These are phyloP conservation scores for Thymus quinquecostatus DNA, from an alignment of 257 asterid species.

Conservation along the genomic window DNA sequence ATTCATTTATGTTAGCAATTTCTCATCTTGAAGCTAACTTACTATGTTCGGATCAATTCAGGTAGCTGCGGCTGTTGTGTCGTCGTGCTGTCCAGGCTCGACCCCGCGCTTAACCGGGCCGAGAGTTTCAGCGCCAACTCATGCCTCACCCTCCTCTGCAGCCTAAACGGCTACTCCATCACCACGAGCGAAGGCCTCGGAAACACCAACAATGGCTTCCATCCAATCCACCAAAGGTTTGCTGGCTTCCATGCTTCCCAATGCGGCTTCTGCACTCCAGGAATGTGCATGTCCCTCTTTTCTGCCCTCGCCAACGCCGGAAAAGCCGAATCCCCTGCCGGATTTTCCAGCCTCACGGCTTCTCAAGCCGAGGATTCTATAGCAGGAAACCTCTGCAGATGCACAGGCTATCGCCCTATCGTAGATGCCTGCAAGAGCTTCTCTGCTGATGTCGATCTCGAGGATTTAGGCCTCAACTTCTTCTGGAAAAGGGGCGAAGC, in stretches of 20 bases:
- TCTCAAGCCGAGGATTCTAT: slow-evolving; percentile 25
- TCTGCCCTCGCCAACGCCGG: slow-evolving; percentile 28
- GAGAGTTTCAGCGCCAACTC: slow-evolving; percentile 27
- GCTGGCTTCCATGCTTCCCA: slow-evolving; percentile 35
- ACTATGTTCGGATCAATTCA: neutral
- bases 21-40: neutral
- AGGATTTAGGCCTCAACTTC: slow-evolving; percentile 25
- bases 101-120: neutral
- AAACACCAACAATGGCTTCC: slow-evolving; percentile 27
- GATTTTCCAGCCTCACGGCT: slow-evolving; percentile 28
- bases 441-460: slow-evolving; percentile 32
- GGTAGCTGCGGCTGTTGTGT: slow-evolving; percentile 35
- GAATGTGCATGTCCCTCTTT: slow-evolving; percentile 29
- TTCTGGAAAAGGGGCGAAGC: slow-evolving; percentile 13
- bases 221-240: slow-evolving; percentile 30
- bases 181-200: slow-evolving; percentile 33
- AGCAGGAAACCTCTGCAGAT: slow-evolving; percentile 27
- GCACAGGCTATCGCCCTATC: slow-evolving; percentile 34
- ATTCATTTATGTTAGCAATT: too few relatives aligned
- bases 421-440: slow-evolving; percentile 35
- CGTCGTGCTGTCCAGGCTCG: slow-evolving; percentile 11
- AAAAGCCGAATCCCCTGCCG: neutral
- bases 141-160: slow-evolving; percentile 31
- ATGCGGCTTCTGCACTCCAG: slow-evolving; percentile 38
- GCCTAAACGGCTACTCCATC: slow-evolving; percentile 29